Conservation (phyloP, 805 yeast species). For the Candida verbasci region DNA sequence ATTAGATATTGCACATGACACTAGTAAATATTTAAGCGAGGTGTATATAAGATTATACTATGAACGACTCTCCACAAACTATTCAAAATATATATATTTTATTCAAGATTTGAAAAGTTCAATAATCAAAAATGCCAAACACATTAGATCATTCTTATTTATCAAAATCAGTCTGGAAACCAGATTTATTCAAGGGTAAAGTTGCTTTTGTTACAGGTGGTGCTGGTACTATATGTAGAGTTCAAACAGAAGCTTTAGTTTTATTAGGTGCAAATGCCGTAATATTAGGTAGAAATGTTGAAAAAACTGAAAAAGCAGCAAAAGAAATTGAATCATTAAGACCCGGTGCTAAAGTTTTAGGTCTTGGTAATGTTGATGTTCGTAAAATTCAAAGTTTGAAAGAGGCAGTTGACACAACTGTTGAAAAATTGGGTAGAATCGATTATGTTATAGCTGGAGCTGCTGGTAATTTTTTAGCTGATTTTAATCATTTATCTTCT, state of each 20-base stretch:
- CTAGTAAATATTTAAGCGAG: no score
- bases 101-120: no score
- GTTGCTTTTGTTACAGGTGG: constrained; percentile 94
- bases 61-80: no score
- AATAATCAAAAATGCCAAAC: constrained; percentile 10
- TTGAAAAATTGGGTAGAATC: constrained; percentile 65
- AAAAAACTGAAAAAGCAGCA: constrained; percentile 66
- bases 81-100: no score
- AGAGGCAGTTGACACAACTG: constrained; percentile 62
- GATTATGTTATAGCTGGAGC: constrained; percentile 94
- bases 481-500: constrained; percentile 70
- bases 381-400: constrained; percentile 59
- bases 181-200: constrained; percentile 72
- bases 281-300: constrained; percentile 72
- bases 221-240: constrained; percentile 92
- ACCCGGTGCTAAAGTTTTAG: constrained; percentile 62
- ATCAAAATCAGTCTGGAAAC: constrained; percentile 38
- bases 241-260: constrained; percentile 82
- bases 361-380: constrained; percentile 74
- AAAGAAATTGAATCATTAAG: constrained; percentile 56
- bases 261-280: constrained; percentile 83
- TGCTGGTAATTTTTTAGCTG: constrained; percentile 87
- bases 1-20: no score
- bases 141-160: constrained; percentile 31
- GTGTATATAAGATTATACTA: no score